Evolutionary conservation across 148 eudicot species (phyloP), one percentile per base, ranked within the genome.

Genomic region (Limonium bicolor): DNA sequence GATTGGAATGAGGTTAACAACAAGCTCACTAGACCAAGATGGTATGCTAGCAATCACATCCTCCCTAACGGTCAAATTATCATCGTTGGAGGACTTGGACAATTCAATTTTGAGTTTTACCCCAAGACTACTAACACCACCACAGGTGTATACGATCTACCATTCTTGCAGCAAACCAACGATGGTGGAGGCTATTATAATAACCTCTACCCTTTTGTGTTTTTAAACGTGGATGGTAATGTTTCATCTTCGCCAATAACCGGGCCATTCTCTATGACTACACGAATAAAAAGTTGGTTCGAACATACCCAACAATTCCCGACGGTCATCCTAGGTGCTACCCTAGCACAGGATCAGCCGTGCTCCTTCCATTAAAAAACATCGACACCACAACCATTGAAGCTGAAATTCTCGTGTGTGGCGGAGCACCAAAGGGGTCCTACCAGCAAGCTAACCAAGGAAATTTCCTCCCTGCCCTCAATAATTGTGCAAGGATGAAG

Each of bases 281-380:
- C 42, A 23, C 14, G 3, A 59, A 42, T 0, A 39, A 53, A 10
- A 36, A 0, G 0, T 78, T 77, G n/a, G 69, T 76, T 14, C 62
- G 54, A 39, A 63, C 58, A 0, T 86, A 68, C 51, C 96, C 96
- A 2, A 14, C 30, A 1, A 61, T 82, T 2, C 82, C 93, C 0
- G 85, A 69, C 6, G 70, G 74, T 5, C 74, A 76, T 0, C 87
- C 94, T 9, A 55, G 96, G 43, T 41, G 41, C 41, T 86, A 86
- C 31, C 96, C 94, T n/a, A 69, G 85, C 17, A 68, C 85, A 0
- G 94, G 88, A 0, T 86, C 94, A 0, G 77, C 85, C 0, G 88
- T 69, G 4, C 51, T 86, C 21, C 71, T 86, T 3, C 94, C 96
- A 0, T 6, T 86, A 22, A 66, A 59, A 53, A 56, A 51, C 11